Conservation (phyloP, 2,329 filamentous ascomycete species). For the Nothophoma quercina region DNA sequence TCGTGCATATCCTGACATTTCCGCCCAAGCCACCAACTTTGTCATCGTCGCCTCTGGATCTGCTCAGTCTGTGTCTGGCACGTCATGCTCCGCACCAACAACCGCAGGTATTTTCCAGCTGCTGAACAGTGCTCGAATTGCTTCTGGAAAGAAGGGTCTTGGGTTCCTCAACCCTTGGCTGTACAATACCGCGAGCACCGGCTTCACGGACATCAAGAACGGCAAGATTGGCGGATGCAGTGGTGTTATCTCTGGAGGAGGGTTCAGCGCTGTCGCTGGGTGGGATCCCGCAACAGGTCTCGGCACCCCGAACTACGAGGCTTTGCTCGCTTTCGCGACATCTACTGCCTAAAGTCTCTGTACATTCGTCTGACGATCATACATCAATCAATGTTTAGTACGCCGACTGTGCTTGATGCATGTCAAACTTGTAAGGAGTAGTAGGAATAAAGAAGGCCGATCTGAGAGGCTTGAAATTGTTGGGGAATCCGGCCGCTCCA, state of each 20-base stretch:
- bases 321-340: conserved; percentile 37
- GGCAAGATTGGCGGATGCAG: conserved; percentile 40
- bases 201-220: conserved; percentile 50
- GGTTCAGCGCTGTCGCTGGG: conserved; percentile 26
- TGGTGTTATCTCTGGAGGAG: conserved; percentile 26
- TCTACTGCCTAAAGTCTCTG: conserved; percentile 18
- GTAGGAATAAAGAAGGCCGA: too few species aligned
- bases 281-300: conserved; percentile 60
- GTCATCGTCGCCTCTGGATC: conserved; percentile 31
- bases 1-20: conserved; percentile 59
- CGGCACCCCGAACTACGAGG: conserved; percentile 55
- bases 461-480: too few species aligned
- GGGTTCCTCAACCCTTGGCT: conserved; percentile 62
- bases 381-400: too few species aligned
- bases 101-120: conserved; percentile 32
- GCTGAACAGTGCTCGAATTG: conserved; percentile 60
- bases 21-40: conserved; percentile 54
- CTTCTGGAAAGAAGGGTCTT: conserved; percentile 55
- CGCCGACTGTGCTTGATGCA: too few species aligned
- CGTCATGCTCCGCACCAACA: conserved; percentile 30
- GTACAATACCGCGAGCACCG: conserved; percentile 37
- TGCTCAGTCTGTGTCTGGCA: conserved; percentile 24
- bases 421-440: too few species aligned
- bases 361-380: too few species aligned
- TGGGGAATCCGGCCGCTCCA: too few species aligned